Conservation (phyloP, 2,329 filamentous ascomycete genomes). For the Thelonectria rubi region DNA sequence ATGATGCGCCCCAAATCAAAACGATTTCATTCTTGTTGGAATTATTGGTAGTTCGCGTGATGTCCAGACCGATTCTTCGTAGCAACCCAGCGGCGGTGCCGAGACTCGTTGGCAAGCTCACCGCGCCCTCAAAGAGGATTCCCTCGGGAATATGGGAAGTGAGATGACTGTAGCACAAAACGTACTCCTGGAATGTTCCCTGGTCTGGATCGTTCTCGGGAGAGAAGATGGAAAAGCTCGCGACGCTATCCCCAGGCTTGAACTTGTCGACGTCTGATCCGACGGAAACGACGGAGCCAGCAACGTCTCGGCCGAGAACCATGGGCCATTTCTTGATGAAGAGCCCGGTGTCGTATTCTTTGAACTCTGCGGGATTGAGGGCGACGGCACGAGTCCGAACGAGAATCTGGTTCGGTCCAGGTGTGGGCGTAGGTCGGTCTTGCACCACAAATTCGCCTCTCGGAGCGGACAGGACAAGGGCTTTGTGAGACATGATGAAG, state of each 20-base stretch:
- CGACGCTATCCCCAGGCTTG: conserved; percentile 35
- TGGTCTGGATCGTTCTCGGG: conserved; percentile 42
- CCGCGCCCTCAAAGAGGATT: conserved; percentile 33
- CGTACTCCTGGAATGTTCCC: conserved; percentile 33
- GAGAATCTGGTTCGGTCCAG: neutral
- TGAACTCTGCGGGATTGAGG: neutral
- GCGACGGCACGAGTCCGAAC: neutral
- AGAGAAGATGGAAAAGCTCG: conserved; percentile 42
- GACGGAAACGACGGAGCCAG: conserved; percentile 46
- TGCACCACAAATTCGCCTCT: neutral
- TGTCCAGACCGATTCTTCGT: conserved; percentile 29
- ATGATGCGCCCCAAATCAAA: conserved; percentile 59
- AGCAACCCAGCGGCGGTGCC: conserved; percentile 36
- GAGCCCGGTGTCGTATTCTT: neutral
- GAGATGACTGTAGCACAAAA: conserved; percentile 22
- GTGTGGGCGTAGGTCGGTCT: neutral
- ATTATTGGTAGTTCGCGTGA: conserved; percentile 2
- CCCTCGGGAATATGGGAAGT: conserved; percentile 32
- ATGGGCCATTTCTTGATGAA: neutral
- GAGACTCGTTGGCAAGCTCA: conserved; percentile 34
- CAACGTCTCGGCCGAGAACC: conserved; percentile 45
- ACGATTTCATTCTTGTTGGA: conserved; percentile 7
- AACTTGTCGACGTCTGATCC: conserved; percentile 37
- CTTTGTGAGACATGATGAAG: neutral
- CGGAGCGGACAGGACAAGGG: neutral